Evolutionary conservation across 805 yeast genomes (phyloP).

Genomic region (Phaffomyces thermotolerans): DNA sequence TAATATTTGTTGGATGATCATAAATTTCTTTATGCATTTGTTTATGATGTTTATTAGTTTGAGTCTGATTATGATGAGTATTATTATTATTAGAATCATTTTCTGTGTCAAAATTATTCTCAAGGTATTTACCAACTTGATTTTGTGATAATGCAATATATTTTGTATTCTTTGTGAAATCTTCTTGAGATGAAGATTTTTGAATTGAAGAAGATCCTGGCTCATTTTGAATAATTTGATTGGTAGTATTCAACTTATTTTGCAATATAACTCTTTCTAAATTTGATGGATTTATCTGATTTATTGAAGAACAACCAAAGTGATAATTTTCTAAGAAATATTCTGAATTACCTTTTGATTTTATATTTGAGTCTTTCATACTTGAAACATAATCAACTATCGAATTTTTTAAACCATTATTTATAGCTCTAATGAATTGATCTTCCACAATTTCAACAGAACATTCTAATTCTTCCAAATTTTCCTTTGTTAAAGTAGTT

Average conservation of each 20-base stretch:
- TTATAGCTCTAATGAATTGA: slow-evolving; percentile 42
- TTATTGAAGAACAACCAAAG: slow-evolving; percentile 1
- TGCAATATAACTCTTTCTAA: slow-evolving; percentile 22
- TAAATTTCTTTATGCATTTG: not conserved
- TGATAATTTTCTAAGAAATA: slow-evolving; percentile 18
- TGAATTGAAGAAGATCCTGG: slow-evolving; percentile 1
- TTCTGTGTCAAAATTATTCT: slow-evolving; percentile 8
- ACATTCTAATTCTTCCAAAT: slow-evolving; percentile 43
- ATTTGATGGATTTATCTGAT: slow-evolving; percentile 9
- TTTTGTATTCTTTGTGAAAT: not conserved
- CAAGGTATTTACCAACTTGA: slow-evolving; percentile 16
- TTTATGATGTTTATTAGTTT: too few relatives aligned
- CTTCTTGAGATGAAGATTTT: slow-evolving; percentile 1
- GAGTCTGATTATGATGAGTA: not conserved
- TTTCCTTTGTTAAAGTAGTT: slow-evolving; percentile 39
- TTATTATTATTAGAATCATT: not conserved
- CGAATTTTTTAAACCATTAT: slow-evolving; percentile 37
- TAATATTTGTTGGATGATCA: not conserved
- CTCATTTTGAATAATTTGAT: not conserved
- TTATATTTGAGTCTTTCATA: slow-evolving; percentile 13
- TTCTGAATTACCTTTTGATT: slow-evolving; percentile 13
- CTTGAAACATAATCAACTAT: slow-evolving; percentile 35
- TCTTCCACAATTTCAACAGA: slow-evolving; percentile 46
- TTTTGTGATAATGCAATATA: slow-evolving; percentile 14
- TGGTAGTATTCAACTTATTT: slow-evolving; percentile 14